Evolutionary conservation across 2,329 filamentous ascomycete species (phyloP), one percentile per base, ranked within the genome.

Genomic region (Phaeosphaeriaceae sp.): DNA sequence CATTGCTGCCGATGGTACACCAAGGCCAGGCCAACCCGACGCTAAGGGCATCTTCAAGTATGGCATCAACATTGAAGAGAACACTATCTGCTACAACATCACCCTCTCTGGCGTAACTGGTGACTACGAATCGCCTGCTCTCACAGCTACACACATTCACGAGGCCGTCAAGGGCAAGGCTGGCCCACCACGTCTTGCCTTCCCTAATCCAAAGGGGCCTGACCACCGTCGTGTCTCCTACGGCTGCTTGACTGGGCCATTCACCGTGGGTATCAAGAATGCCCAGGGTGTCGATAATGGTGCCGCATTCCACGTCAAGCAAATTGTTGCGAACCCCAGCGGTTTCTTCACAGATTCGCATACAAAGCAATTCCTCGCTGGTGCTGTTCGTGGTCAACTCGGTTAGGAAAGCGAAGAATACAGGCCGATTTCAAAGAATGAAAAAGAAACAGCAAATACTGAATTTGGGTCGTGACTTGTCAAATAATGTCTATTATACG

Each of bases 61-160:
- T 58, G 81, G 79, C 53, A 77, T 84, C 69, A 83, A 83, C 72
- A 71, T 75, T 21, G 58, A 71, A 12, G 58, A 71, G 46, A 73
- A 78, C 62, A 64, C 69, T 42, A 76, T 78, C 65, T 77, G 75
- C 74, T 77, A 75, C 60, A 78, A 82, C 70, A 83, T 83, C 66
- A 79, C 74, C 30, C 70, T 83, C 37, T 65, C 72, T 35, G 74
- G 73, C 50, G 79, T 83, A 63, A 72, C 71, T 17, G 81, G 81
- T 44, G 68, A 78, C 2, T 84, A 81, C 63, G 61, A 75, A 57
- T 83, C 80, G 6, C 72, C 75, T 0, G 81, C 82, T 35, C 58
- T 66, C 21, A 82, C 80, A 6, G 79, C 81, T 15, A 84, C 81
- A 1, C 81, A 84, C 66, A 79, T 84, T 54, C 81, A 84, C 67